Percentiles rank a stretch among this genome's conserved stretches.
Conservation (phyloP, 78 protist species). For the Guillardia theta region DNA sequence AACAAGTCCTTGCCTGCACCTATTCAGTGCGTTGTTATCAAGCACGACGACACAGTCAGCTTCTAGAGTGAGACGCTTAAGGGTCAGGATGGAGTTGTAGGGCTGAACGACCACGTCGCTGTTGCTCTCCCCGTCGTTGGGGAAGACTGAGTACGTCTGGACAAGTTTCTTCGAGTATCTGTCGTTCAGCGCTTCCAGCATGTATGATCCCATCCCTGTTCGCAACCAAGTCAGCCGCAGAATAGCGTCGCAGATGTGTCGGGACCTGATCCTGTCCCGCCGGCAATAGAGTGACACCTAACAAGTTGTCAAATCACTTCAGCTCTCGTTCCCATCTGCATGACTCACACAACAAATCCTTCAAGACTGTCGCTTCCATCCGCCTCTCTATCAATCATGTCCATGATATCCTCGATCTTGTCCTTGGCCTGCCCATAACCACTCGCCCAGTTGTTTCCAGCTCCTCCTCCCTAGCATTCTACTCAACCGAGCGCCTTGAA, state of each 20-base stretch:
- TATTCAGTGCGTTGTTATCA: slow-evolving; percentile 95
- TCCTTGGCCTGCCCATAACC: slow-evolving; percentile 68
- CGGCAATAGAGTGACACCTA: slow-evolving; percentile 97
- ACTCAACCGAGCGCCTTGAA: background rate
- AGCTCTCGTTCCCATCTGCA: background rate
- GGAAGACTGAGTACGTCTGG: slow-evolving; percentile 96
- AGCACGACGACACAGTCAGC: slow-evolving; percentile 94
- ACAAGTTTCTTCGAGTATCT: slow-evolving; percentile 95
- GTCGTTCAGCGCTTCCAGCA: slow-evolving; percentile 92
- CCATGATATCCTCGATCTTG: slow-evolving; percentile 77
- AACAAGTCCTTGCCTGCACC: background rate
- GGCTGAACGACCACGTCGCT: slow-evolving; percentile 96
- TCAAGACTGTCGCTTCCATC: slow-evolving; percentile 91
- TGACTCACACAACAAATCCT: slow-evolving; percentile 29
- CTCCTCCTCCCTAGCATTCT: slow-evolving; percentile 85
- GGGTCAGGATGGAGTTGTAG: slow-evolving; percentile 88
- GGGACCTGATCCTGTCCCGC: slow-evolving; percentile 96
- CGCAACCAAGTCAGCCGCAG: background rate
- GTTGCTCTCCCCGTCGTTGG: slow-evolving; percentile 66
- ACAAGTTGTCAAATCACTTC: slow-evolving; percentile 51
- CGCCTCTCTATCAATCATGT: slow-evolving; percentile 97
- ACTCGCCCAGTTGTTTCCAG: slow-evolving; percentile 98
- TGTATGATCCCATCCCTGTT: slow-evolving; percentile 91
- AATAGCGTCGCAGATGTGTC: background rate
- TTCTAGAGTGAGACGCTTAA: slow-evolving; percentile 88